Percentiles rank a stretch among this genome's conserved stretches.
Conservation (phyloP, 2,329 filamentous ascomycete species). For the Plenodomus tracheiphilus region DNA sequence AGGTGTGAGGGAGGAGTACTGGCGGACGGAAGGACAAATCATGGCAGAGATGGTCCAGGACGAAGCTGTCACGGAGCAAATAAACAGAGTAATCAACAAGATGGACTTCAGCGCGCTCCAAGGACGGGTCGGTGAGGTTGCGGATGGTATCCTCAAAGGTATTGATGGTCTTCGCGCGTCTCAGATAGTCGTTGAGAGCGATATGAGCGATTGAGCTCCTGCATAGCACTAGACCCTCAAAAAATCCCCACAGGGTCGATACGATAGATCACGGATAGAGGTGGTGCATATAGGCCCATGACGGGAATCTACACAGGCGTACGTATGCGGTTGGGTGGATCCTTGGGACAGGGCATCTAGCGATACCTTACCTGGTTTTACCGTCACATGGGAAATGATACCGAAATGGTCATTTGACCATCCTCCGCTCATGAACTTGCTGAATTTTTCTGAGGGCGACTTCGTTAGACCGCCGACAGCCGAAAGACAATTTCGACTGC, state of each 20-base stretch:
- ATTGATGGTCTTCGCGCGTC: conserved; percentile 29
- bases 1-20: conserved; percentile 70
- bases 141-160: conserved; percentile 40
- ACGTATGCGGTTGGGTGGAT: conserved; percentile 14
- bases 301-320: conserved; percentile 15
- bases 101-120: conserved; percentile 66
- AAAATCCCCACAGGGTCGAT: not conserved
- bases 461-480: conserved; percentile 25
- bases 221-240: not conserved
- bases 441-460: conserved; percentile 11
- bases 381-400: conserved; percentile 14
- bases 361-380: conserved; percentile 6
- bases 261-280: conserved; percentile 22
- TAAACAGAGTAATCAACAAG: conserved; percentile 68
- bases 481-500: conserved; percentile 3
- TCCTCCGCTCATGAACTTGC: conserved; percentile 13
- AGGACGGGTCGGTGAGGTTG: conserved; percentile 62
- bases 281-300: conserved; percentile 25
- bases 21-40: conserved; percentile 73
- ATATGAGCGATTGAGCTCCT: conserved; percentile 1
- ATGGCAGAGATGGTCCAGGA: conserved; percentile 80
- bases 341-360: conserved; percentile 6
- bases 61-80: conserved; percentile 70
- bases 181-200: conserved; percentile 7
- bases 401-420: conserved; percentile 23